Percentiles rank a stretch among this genome's conserved stretches.
phyloP scores from a whole-genome alignment of 805 yeast genomes.

The Kodamaea hsintzibuensis region DNA sequence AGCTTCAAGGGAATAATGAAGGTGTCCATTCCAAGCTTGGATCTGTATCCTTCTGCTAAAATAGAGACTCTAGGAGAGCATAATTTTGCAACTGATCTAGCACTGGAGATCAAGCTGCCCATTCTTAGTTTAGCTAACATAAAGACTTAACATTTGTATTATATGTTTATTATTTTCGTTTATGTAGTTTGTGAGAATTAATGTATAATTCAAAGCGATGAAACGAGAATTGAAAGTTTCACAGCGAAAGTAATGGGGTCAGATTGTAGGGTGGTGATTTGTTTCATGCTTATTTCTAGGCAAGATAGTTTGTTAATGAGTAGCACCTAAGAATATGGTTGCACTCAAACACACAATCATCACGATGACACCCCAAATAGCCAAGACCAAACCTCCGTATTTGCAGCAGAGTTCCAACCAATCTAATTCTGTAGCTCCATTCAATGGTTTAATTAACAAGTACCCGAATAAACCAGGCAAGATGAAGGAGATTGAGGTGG shows the following conservation, averaged over 20 bases:
- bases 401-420: constrained; percentile 33
- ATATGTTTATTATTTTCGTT: not conserved
- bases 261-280: too few species aligned
- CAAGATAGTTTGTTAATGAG: constrained; percentile 21
- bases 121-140: not conserved
- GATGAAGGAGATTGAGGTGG: constrained; percentile 75
- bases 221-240: too few species aligned
- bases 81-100: constrained; percentile 1
- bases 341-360: constrained; percentile 57
- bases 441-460: constrained; percentile 47
- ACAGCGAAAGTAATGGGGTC: too few species aligned
- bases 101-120: not conserved
- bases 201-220: not conserved
- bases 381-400: constrained; percentile 43
- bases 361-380: constrained; percentile 55
- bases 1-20: constrained; percentile 15
- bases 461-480: constrained; percentile 78
- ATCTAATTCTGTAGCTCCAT: constrained; percentile 27
- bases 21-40: constrained; percentile 3
- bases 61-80: not conserved
- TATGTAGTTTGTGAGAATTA: not conserved
- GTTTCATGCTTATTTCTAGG: too few species aligned
- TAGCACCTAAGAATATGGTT: constrained; percentile 44
- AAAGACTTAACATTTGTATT: not conserved
- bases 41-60: constrained; percentile 2